These are phyloP conservation scores for Penicillium robsamsonii DNA, from an alignment of 495 filamentous ascomycete species.

Conservation along the genomic window DNA sequence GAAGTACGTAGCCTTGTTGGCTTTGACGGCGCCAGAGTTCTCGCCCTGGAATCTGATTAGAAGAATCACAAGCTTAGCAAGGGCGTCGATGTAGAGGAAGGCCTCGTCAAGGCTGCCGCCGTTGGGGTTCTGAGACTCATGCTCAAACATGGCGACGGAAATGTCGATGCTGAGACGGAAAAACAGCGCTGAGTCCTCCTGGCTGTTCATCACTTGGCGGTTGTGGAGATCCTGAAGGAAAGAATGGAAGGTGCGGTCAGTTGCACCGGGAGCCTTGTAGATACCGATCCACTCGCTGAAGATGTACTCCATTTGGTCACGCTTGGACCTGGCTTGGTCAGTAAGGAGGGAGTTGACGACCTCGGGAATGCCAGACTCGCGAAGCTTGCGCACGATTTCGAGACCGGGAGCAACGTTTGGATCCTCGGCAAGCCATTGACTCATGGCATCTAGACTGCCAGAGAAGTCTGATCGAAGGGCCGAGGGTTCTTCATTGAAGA, in stretches of 20 bases:
- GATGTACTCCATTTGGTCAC: constrained; percentile 86
- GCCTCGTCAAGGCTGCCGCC: constrained; percentile 64
- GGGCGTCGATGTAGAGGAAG: constrained; percentile 76
- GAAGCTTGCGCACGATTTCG: constrained; percentile 70
- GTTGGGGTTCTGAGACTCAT: constrained; percentile 54
- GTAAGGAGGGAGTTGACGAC: constrained; percentile 45
- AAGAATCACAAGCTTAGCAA: constrained; percentile 76
- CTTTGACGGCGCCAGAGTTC: constrained; percentile 54
- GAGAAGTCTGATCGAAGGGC: constrained; percentile 85
- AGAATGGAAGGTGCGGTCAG: constrained; percentile 65
- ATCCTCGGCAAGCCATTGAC: constrained; percentile 77
- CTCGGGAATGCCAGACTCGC: constrained; percentile 57
- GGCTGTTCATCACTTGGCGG: constrained; percentile 62
- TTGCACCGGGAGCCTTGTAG: constrained; percentile 67
- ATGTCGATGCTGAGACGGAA: constrained; percentile 78
- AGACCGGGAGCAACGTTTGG: constrained; percentile 60
- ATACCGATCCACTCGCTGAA: constrained; percentile 93
- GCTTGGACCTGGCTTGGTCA: constrained; percentile 53
- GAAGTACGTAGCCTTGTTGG: constrained; percentile 63
- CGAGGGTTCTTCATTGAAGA: constrained; percentile 72
- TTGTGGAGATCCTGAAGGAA: constrained; percentile 86
- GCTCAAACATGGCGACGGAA: constrained; percentile 73
- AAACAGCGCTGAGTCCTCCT: constrained; percentile 75
- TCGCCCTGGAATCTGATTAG: constrained; percentile 71
- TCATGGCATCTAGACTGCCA: constrained; percentile 73